A percentile compares a stretch with the other conserved stretches of the same genome.
Conservation (phyloP, 2,329 filamentous ascomycete species). For the Venturia aucupariae region DNA sequence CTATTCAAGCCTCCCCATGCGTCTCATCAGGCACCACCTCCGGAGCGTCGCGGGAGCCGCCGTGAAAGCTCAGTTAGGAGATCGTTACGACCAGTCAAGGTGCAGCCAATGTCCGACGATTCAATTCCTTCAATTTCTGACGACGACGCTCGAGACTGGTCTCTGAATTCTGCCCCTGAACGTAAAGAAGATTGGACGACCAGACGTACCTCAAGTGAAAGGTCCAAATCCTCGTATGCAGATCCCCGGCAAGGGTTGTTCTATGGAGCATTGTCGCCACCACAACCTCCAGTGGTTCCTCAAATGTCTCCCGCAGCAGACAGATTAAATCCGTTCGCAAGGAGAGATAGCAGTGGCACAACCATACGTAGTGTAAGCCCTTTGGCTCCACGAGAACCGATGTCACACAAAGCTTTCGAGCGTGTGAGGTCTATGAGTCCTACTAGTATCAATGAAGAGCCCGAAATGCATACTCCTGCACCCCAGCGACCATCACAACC, state of each 20-base stretch:
- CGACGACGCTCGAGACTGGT: neutral
- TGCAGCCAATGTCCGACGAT: neutral
- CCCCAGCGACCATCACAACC: neutral
- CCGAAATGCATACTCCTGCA: neutral
- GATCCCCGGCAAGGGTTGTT: neutral
- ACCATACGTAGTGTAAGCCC: neutral
- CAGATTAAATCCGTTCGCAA: neutral
- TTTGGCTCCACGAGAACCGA: neutral
- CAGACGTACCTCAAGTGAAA: neutral
- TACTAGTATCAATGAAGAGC: neutral
- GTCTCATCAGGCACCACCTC: neutral
- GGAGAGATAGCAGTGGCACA: neutral
- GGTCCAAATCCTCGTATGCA: neutral
- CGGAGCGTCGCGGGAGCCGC: neutral
- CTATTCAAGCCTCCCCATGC: neutral
- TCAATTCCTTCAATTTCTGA: neutral
- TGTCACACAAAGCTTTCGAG: conserved; percentile 9
- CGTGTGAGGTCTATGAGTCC: conserved; percentile 2
- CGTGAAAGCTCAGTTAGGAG: neutral
- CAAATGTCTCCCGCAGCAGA: neutral
- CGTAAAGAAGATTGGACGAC: neutral
- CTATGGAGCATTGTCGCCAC: neutral
- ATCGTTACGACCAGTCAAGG: neutral
- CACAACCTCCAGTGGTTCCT: neutral
- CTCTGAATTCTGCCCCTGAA: neutral